Conservation (phyloP, 768 basidiomycete species). For the Mycena floridula region DNA sequence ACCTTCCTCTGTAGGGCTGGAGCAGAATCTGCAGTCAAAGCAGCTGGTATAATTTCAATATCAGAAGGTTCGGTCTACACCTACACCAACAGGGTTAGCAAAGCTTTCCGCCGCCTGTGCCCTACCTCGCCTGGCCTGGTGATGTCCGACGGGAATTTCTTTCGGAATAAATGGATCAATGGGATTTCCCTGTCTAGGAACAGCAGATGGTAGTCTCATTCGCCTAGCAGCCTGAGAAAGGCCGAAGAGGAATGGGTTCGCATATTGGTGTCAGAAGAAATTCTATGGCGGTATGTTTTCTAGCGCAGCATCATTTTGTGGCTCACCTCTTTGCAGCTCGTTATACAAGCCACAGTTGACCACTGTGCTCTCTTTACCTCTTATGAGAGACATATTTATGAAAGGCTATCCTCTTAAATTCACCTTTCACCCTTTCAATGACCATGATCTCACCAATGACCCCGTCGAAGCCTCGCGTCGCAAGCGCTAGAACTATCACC, state of each 20-base stretch:
- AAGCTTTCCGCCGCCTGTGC: constrained; percentile 8
- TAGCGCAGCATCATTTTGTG: neutral
- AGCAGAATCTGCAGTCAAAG: neutral
- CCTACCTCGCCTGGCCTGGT: constrained; percentile 10
- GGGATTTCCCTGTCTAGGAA: constrained; percentile 14
- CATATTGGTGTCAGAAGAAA: constrained; percentile 13
- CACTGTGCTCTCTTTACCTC: constrained; percentile 9
- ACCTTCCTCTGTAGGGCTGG: constrained; percentile 9
- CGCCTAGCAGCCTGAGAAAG: constrained; percentile 4
- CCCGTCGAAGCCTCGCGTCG: neutral
- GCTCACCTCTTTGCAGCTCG: constrained; percentile 6
- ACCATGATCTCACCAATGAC: neutral
- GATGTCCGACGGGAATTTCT: neutral
- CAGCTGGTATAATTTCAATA: constrained; percentile 6
- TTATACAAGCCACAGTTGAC: constrained; percentile 14
- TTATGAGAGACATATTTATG: constrained; percentile 5
- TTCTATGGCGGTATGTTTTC: constrained; percentile 7
- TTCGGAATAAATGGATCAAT: constrained; percentile 4
- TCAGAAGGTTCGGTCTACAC: constrained; percentile 8
- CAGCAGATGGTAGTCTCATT: constrained; percentile 10
- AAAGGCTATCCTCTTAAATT: constrained; percentile 3
- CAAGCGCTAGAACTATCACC: neutral
- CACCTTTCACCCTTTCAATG: constrained; percentile 1
- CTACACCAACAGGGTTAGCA: constrained; percentile 8
- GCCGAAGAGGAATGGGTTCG: constrained; percentile 6